Conservation (phyloP, 2,329 filamentous ascomycete genomes). For the Stromatinia cepivora region DNA sequence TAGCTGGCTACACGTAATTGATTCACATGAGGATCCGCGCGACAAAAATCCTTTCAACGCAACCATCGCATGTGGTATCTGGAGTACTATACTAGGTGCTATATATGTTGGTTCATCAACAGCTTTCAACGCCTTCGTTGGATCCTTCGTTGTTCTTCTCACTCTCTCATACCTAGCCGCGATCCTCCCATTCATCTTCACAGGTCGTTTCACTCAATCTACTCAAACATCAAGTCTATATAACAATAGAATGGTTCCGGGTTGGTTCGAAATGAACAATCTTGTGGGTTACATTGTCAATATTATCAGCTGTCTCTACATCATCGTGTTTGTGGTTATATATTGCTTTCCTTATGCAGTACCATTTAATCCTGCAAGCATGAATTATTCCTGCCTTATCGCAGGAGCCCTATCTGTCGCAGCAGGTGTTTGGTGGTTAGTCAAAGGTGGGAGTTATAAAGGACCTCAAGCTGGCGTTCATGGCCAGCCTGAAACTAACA, state of each 20-base stretch:
- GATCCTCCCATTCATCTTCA: constrained; percentile 58
- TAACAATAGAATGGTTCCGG: constrained; percentile 49
- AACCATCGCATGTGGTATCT: constrained; percentile 50
- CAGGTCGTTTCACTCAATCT: constrained; percentile 40
- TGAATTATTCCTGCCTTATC: constrained; percentile 55
- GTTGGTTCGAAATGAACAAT: constrained; percentile 58
- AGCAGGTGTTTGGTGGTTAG: constrained; percentile 47
- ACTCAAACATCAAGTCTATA: constrained; percentile 23
- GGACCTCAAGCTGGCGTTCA: constrained; percentile 29
- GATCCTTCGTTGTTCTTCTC: constrained; percentile 56
- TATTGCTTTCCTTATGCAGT: constrained; percentile 59
- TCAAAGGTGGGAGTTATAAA: constrained; percentile 35
- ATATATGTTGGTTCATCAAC: constrained; percentile 67
- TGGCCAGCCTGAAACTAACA: background rate
- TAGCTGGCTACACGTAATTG: constrained; percentile 49
- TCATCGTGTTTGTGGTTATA: constrained; percentile 61
- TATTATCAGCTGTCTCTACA: constrained; percentile 55
- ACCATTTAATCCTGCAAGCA: constrained; percentile 48
- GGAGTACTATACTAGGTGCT: constrained; percentile 57
- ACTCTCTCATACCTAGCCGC: constrained; percentile 62
- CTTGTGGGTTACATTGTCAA: constrained; percentile 53
- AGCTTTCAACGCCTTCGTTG: constrained; percentile 67
- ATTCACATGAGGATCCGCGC: constrained; percentile 43
- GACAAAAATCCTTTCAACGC: constrained; percentile 57
- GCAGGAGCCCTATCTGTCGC: constrained; percentile 47